These are phyloP conservation scores for Wickerhamiella australiensis DNA, from an alignment of 805 yeast genomes.

Conservation along the genomic window DNA sequence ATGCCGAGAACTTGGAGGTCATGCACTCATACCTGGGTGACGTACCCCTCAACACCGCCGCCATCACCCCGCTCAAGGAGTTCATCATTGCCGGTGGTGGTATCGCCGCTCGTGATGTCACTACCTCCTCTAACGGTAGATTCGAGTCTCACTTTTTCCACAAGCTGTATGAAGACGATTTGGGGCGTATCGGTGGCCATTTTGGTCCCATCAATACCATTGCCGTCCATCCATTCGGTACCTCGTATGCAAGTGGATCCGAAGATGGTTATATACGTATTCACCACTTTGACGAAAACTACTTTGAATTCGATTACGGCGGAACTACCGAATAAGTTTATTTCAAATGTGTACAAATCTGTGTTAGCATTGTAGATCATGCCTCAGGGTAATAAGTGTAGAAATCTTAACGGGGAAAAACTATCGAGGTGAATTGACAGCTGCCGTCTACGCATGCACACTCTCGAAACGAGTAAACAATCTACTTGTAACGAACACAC, in stretches of 20 bases:
- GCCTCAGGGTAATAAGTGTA: neutral
- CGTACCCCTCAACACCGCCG: conserved; percentile 90
- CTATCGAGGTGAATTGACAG: too few relatives aligned
- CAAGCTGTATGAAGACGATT: conserved; percentile 87
- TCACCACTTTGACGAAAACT: conserved; percentile 84
- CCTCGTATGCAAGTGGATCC: conserved; percentile 91
- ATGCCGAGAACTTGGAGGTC: conserved; percentile 59
- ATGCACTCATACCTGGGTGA: conserved; percentile 72
- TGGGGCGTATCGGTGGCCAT: conserved; percentile 96
- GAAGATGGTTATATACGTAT: conserved; percentile 96
- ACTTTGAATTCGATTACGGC: conserved; percentile 86
- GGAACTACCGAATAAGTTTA: conserved; percentile 37
- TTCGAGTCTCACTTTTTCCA: conserved; percentile 95
- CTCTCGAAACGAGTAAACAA: too few relatives aligned
- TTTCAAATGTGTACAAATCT: too few relatives aligned
- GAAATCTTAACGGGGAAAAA: too few relatives aligned
- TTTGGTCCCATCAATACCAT: conserved; percentile 95
- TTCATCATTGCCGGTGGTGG: conserved; percentile 96
- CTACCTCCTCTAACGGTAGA: conserved; percentile 96
- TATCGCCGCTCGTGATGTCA: conserved; percentile 96
- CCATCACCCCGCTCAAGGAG: conserved; percentile 86
- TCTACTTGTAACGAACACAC: neutral
- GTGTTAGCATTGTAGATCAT: too few relatives aligned
- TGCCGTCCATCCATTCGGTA: conserved; percentile 90
- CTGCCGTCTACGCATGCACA: too few relatives aligned